Conservation (phyloP, 2,329 filamentous ascomycete species). For the Calonectria crousiana region DNA sequence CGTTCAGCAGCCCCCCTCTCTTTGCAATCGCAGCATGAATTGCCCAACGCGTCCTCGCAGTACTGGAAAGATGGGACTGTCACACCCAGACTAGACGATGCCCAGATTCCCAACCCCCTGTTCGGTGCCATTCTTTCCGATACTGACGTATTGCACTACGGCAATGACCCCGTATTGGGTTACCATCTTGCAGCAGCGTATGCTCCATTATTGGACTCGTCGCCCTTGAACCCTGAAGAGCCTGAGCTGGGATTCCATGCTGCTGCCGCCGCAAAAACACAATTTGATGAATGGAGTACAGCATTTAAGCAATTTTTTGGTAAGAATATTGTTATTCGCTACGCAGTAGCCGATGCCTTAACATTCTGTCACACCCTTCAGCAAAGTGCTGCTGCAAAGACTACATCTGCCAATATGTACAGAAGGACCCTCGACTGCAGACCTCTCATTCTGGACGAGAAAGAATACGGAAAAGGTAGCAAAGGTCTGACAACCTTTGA, state of each 20-base stretch:
- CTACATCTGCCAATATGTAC: constrained; percentile 55
- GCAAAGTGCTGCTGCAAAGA: constrained; percentile 44
- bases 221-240: constrained; percentile 50
- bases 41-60: constrained; percentile 39
- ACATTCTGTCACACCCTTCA: constrained; percentile 66
- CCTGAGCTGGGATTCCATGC: constrained; percentile 36
- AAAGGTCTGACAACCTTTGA: constrained; percentile 61
- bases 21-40: constrained; percentile 37
- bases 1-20: constrained; percentile 55
- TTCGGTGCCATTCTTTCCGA: constrained; percentile 52
- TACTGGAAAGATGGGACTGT: constrained; percentile 54
- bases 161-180: constrained; percentile 63
- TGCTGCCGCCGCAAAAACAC: constrained; percentile 52
- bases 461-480: constrained; percentile 52
- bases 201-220: constrained; percentile 51
- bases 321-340: constrained; percentile 56
- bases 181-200: constrained; percentile 68
- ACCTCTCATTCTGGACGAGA: constrained; percentile 55
- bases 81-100: constrained; percentile 29
- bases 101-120: constrained; percentile 58
- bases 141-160: constrained; percentile 58
- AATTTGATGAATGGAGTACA: constrained; percentile 61
- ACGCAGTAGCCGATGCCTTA: constrained; percentile 62
- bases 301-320: constrained; percentile 52
- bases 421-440: constrained; percentile 54